Base-by-base conservation (phyloP, 805 yeast species). In the Metschnikowia cerradonensis region DNA sequence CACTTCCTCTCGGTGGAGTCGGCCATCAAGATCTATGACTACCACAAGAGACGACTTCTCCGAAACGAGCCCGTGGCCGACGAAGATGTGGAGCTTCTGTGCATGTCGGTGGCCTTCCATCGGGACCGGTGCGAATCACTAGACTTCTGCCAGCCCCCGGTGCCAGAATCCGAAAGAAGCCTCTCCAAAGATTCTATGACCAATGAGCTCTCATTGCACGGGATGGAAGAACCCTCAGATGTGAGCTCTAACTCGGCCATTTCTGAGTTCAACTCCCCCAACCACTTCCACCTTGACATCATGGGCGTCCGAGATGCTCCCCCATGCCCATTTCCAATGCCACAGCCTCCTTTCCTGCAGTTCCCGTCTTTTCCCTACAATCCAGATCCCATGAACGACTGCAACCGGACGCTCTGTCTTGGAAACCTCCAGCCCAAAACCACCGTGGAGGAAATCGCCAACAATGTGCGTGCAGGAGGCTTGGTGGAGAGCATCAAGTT, bases 391-490 rank as follows among this genome's bases (percentile, higher is more conserved):
- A 58, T 56, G 42, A 71, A 70, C 51, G 58, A 61, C n/a, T 73
- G 74, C 13, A 87, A 86, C 62, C 72, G 95, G 63, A 82, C 91
- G 1, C 79, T 87, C 15, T 86, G 81, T 60, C 70, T 87, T 41
- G 88, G 88, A 4, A 83, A 83, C 56, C 70, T 87, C 45, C 85
- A 83, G 53, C 79, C 83, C 7, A 74, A 77, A 45, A 81, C 90
- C 0, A 78, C 83, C 5, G 77, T 80, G 1, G 92, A 86, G 62
- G 91, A 87, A 59, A 77, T 87, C 42, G 87, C 91, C 58, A 87
- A 87, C 61, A 81, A 80, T 41, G 83, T 86, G 30, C 75, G 91
- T 58, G 92, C 76, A 10, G 78, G 92, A 39, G 95, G 95, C n/a
- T 67, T 82, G 17, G 72, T 87, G 39, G 90, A 87, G 61, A 65